Evolutionary conservation across 805 yeast species (phyloP).

Genomic region (Myxozyma udenii): DNA sequence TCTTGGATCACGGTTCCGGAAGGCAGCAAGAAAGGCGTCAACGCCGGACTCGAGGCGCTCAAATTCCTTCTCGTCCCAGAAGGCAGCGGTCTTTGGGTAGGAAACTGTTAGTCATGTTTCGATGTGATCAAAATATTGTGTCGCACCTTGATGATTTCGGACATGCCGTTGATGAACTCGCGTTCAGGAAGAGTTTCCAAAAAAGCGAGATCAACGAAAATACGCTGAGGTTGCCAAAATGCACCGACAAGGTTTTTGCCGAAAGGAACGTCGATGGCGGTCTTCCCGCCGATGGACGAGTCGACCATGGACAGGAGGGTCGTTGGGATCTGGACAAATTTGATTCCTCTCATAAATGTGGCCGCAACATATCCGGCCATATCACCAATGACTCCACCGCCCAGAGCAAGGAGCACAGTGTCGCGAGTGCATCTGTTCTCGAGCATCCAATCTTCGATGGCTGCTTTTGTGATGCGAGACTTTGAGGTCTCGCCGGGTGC

Average conservation of each 20-base stretch:
- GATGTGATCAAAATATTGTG: too few species aligned
- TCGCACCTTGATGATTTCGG: conserved; percentile 76
- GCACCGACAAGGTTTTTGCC: conserved; percentile 97
- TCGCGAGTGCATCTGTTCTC: conserved; percentile 89
- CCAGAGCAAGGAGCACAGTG: conserved; percentile 88
- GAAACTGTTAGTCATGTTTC: conserved; percentile 3
- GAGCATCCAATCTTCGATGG: conserved; percentile 85
- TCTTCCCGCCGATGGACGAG: conserved; percentile 96
- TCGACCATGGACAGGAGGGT: conserved; percentile 95
- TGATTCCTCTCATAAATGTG: conserved; percentile 96
- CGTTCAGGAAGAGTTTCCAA: conserved; percentile 84
- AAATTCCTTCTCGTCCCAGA: conserved; percentile 91
- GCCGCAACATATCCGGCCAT: conserved; percentile 99
- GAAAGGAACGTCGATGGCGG: conserved; percentile 94
- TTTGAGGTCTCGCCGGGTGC: conserved; percentile 94
- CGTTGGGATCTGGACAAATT: conserved; percentile 92
- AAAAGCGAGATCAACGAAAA: conserved; percentile 84
- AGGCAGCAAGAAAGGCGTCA: conserved; percentile 62
- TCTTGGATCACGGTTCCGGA: conserved; percentile 46
- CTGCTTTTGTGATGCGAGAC: conserved; percentile 83
- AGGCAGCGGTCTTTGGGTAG: conserved; percentile 81
- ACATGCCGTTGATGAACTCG: conserved; percentile 97
- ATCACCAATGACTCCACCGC: conserved; percentile 98
- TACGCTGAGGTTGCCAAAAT: conserved; percentile 91
- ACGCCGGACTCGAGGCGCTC: conserved; percentile 77